Evolutionary conservation across 108 stramenopile genomes (phyloP), one percentile per base, ranked within the genome.

Genomic region (Discostella pseudostelligera): DNA sequence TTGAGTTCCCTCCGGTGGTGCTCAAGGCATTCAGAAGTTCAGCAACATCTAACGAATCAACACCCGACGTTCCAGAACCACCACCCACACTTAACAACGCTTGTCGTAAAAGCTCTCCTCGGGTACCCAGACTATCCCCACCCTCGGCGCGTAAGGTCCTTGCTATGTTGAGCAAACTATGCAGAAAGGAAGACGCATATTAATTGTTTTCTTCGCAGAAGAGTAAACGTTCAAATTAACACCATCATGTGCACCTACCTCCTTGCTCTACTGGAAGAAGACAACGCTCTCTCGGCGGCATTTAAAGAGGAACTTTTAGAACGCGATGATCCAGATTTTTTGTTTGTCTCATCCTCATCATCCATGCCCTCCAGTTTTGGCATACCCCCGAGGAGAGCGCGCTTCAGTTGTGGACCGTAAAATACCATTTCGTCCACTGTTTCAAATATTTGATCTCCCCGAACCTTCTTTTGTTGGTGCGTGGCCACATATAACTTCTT

Each of bases 31-130:
- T 64, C 20, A 75, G 50, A 49, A 70, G 64, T 39, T 65, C 72
- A 16, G 69, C 56, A 17, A 17, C 47, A 39, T 73, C 86, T 53
- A 83, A 62, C 22, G 73, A 43, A 39, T 68, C 85, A 50, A 86
- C 51, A 32, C 83, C 86, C 29, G 72, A 58, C 5, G 50, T 24
- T 4, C 74, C 36, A 26, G 24, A 46, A 61, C 42, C 28, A 16
- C 67, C 65, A n/a, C 48, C 80, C 67, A 59, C 70, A 59, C 39
- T 83, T 56, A 75, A 73, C 62, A 81, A 69, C 2, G 78, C 79
- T 37, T 88, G 84, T 20, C 77, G 69, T 36, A 90, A 67, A 11
- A 83, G 63, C 13, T 89, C 88, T 24, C 84, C 65, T 25, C 81
- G 49, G 32, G 82, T 78, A 8, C 74, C 40, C 3, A 70, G 67